Percentiles rank a stretch among this genome's conserved stretches.
phyloP scores from a whole-genome alignment of 495 filamentous ascomycete genomes.

The Neurospora terricola region DNA sequence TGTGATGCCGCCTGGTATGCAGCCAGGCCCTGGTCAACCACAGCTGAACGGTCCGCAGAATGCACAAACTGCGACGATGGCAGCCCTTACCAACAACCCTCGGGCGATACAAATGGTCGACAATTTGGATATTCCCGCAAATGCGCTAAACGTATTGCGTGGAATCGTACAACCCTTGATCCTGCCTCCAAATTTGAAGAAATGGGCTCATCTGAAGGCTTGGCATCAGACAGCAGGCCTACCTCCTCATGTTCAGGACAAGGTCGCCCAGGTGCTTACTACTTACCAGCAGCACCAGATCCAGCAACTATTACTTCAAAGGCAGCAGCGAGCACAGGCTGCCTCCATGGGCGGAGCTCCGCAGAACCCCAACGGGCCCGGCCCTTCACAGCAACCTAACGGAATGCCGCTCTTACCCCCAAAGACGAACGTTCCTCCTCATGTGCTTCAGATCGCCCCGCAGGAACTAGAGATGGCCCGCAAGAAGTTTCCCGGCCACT shows the following conservation, averaged over 20 bases:
- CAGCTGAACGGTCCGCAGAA: neutral
- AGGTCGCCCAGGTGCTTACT: constrained; percentile 37
- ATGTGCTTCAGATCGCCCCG: neutral
- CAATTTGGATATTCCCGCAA: constrained; percentile 25
- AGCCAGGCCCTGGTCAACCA: neutral
- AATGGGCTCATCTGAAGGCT: constrained; percentile 64
- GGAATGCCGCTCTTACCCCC: neutral
- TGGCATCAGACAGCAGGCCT: constrained; percentile 42
- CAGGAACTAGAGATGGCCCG: constrained; percentile 2
- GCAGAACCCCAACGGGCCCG: neutral
- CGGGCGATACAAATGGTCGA: constrained; percentile 20
- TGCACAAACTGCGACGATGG: neutral
- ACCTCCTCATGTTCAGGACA: constrained; percentile 16
- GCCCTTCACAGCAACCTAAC: neutral
- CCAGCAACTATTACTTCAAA: constrained; percentile 12
- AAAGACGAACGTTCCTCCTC: neutral
- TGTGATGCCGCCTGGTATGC: constrained; percentile 1
- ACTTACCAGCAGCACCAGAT: constrained; percentile 47
- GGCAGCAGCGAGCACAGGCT: constrained; percentile 11
- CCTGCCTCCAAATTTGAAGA: constrained; percentile 51
- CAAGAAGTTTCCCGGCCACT: neutral
- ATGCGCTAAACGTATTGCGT: constrained; percentile 16
- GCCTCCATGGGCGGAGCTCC: neutral
- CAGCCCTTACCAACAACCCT: neutral
- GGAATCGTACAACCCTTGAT: neutral